phyloP scores from a whole-genome alignment of 164 flowering plant species.

The Hamamelis virginiana region DNA sequence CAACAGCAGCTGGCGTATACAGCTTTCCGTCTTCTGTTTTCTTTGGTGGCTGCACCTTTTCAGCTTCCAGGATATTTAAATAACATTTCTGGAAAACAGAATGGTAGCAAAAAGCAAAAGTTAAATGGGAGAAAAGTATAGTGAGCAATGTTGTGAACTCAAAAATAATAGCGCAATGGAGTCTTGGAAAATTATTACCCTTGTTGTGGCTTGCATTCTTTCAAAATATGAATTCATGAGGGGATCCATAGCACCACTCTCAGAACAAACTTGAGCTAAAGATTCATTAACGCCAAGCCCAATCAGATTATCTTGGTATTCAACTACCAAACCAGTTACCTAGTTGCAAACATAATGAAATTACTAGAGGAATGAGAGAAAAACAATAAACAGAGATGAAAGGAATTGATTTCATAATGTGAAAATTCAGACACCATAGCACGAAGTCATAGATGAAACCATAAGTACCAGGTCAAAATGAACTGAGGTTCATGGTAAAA shows the following conservation, averaged over 20 bases:
- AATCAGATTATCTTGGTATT: constrained; percentile 91
- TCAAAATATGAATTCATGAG: constrained; percentile 98
- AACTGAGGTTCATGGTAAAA: no score
- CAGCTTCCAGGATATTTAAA: constrained; percentile 88
- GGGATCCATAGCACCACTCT: constrained; percentile 99
- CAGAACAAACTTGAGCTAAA: constrained; percentile 98
- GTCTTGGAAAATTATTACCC: constrained; percentile 36
- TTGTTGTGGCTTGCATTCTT: constrained; percentile 97
- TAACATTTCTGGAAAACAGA: constrained; percentile 80
- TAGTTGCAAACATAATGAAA: constrained; percentile 16
- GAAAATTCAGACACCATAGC: no score
- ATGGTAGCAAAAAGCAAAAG: constrained; percentile 4
- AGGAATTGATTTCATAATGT: no score
- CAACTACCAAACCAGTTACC: constrained; percentile 99
- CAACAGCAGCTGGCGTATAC: constrained; percentile 97
- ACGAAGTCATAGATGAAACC: no score
- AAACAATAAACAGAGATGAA: no score
- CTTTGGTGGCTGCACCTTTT: constrained; percentile 91
- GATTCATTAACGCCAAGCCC: constrained; percentile 98
- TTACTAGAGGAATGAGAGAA: neutral
- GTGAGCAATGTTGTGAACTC: neutral
- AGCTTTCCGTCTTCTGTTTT: constrained; percentile 91
- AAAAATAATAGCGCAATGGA: constrained; percentile 1
- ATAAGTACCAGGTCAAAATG: no score
- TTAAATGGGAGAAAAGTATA: constrained; percentile 3